Evolutionary conservation across 148 eudicot species (phyloP).

Genomic region (Camellia japonica): DNA sequence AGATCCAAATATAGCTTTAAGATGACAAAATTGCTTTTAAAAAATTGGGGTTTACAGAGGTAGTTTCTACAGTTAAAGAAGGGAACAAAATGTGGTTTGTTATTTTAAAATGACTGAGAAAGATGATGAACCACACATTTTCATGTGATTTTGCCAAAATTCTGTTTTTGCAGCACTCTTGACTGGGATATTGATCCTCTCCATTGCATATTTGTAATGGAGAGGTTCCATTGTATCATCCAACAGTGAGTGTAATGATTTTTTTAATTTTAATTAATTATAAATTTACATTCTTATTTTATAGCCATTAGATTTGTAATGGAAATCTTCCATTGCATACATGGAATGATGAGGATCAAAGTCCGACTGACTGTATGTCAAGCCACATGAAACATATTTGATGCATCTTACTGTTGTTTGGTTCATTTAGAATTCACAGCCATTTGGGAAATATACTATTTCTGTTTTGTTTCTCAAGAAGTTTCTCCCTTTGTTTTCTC

Average conservation of each 20-base stretch:
- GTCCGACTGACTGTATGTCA: background rate
- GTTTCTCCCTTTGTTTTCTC: background rate
- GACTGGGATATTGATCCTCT: background rate
- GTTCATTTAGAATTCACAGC: background rate
- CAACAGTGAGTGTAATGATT: too few species aligned
- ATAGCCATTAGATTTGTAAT: too few species aligned
- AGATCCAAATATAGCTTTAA: background rate
- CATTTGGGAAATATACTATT: too few species aligned
- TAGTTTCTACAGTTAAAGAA: background rate
- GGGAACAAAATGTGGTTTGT: background rate
- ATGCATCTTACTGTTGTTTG: background rate
- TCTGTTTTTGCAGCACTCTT: background rate
- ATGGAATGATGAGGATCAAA: too few species aligned
- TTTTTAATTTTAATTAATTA: too few species aligned
- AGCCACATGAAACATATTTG: too few species aligned
- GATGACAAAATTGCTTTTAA: background rate
- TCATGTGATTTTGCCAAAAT: background rate
- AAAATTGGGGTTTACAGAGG: background rate
- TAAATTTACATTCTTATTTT: too few species aligned
- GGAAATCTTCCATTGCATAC: too few species aligned
- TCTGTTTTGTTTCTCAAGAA: background rate
- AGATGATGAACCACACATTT: background rate
- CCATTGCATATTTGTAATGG: too few species aligned
- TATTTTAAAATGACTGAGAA: background rate
- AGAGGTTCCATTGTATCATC: too few species aligned